Percentiles rank a stretch among this genome's conserved stretches.
phyloP scores from a whole-genome alignment of 2,329 filamentous ascomycete genomes.

The Xenosphaeropsis pyriputrescens region DNA sequence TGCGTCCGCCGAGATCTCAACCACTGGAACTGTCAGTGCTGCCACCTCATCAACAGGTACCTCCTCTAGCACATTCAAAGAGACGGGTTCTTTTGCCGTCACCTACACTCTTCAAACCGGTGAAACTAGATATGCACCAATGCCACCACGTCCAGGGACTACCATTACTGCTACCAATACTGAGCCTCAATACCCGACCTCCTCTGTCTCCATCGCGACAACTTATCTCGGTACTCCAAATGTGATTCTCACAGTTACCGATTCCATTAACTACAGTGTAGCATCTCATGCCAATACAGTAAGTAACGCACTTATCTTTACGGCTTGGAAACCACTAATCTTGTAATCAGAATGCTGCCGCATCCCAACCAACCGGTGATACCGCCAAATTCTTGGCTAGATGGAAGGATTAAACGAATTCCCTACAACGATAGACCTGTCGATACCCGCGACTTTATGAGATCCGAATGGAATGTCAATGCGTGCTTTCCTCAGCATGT shows the following conservation, averaged over 20 bases:
- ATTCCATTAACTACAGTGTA: slow-evolving; percentile 18
- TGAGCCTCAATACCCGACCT: slow-evolving; percentile 20
- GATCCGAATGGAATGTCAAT: too few relatives aligned
- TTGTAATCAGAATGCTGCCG: slow-evolving; percentile 11
- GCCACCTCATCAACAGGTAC: too few relatives aligned
- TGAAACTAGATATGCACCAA: slow-evolving; percentile 21
- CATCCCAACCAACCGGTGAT: slow-evolving; percentile 17
- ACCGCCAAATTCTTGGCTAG: slow-evolving; percentile 21
- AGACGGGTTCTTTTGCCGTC: slow-evolving; percentile 11
- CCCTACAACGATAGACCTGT: too few relatives aligned
- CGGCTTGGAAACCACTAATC: slow-evolving; percentile 5
- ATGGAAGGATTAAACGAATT: slow-evolving; percentile 19
- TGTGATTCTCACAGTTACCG: slow-evolving; percentile 20
- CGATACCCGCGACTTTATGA: too few relatives aligned
- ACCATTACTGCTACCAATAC: slow-evolving; percentile 21
- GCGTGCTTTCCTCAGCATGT: too few relatives aligned
- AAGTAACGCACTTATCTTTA: slow-evolving; percentile 5
- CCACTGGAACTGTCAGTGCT: slow-evolving; percentile 8
- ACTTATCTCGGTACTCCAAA: slow-evolving; percentile 17
- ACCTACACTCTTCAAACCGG: slow-evolving; percentile 22
- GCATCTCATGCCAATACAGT: slow-evolving; percentile 21
- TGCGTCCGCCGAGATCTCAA: slow-evolving; percentile 20
- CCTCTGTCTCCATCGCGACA: slow-evolving; percentile 17
- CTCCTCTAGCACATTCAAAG: slow-evolving; percentile 1
- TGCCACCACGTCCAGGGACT: slow-evolving; percentile 22